Base-by-base conservation (phyloP, 31 red algal genomes). In the Odonthalia washingtoniensis region DNA sequence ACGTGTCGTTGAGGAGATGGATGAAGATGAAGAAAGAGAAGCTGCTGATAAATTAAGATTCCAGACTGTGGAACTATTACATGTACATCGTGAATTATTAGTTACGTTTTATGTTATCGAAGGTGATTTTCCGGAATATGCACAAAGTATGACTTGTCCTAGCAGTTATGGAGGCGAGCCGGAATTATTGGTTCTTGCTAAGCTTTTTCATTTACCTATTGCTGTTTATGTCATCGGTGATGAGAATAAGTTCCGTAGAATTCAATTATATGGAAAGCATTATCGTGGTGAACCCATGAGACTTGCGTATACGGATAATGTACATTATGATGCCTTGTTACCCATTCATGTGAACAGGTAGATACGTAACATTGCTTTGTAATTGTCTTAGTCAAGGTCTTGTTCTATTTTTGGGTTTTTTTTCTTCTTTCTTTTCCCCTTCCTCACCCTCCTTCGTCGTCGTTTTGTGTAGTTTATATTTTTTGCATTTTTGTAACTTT, bases 241-340 rank as follows among this genome's bases (percentile, higher is more conserved):
- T 21, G 44, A 49, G 38, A 14, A 61, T 61, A 66, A 64, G 42
- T 92, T 83, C 62, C 87, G 87, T 4, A 90, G 93, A 75, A 97
- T 97, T 74, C 95, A 97, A 65, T 90, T 97, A 34, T 97, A 97
- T 78, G 95, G 95, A 16, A 89, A 92, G 53, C 95, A 97, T 74
- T 97, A 91, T 85, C 77, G 57, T 35, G 87, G 76, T 14, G 85
- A 89, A 3, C 95, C 95, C 18, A 61, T 90, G 41, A 45, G 92
- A 46, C 74, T 97, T 32, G 68, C 93, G 74, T 97, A 97, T 72
- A 80, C 78, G 27, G 95, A 97, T 46, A 85, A 86, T 21, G 72
- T 94, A 65, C 95, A 97, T 46, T 97, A 97, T 70, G 95, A 97
- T 80, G 81, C 88, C 28, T 81, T 97, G 75, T 33, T 89, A 32